Percentiles rank a stretch among this genome's conserved stretches.
Conservation (phyloP, 1,139 yeast genomes). For the Geotrichum histeridarum region DNA sequence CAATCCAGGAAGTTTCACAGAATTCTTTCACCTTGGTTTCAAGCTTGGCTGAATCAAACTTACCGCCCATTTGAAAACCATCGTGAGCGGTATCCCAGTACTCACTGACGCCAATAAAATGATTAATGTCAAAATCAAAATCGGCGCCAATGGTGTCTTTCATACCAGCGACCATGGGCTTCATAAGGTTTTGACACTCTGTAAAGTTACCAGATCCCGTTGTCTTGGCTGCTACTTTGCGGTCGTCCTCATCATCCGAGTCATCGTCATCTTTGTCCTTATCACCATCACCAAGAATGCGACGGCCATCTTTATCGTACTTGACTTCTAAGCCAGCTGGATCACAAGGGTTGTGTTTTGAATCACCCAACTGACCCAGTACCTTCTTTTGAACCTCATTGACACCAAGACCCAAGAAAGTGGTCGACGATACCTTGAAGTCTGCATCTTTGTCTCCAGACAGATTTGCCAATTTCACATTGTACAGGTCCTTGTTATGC, state of each 20-base stretch:
- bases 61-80: constrained; percentile 41
- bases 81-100: constrained; percentile 71
- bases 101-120: constrained; percentile 75
- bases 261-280: constrained; percentile 36
- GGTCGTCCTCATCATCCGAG: constrained; percentile 9
- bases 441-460: constrained; percentile 30
- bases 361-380: constrained; percentile 35
- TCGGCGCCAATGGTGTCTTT: constrained; percentile 48
- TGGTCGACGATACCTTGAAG: constrained; percentile 54
- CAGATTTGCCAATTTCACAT: constrained; percentile 45
- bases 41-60: constrained; percentile 39
- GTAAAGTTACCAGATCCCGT: constrained; percentile 58
- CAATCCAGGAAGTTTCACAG: constrained; percentile 45
- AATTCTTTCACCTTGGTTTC: constrained; percentile 45
- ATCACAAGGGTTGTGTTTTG: constrained; percentile 45
- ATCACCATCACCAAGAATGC: background rate
- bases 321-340: constrained; percentile 34
- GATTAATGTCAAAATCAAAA: constrained; percentile 62
- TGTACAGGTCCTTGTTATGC: constrained; percentile 52
- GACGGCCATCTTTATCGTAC: constrained; percentile 14
- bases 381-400: constrained; percentile 57
- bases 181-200: constrained; percentile 49
- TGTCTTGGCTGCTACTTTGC: constrained; percentile 28
- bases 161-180: constrained; percentile 44
- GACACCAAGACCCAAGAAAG: constrained; percentile 72